Evolutionary conservation across 2,329 filamentous ascomycete species (phyloP).

Genomic region (Graphilbum sp.): DNA sequence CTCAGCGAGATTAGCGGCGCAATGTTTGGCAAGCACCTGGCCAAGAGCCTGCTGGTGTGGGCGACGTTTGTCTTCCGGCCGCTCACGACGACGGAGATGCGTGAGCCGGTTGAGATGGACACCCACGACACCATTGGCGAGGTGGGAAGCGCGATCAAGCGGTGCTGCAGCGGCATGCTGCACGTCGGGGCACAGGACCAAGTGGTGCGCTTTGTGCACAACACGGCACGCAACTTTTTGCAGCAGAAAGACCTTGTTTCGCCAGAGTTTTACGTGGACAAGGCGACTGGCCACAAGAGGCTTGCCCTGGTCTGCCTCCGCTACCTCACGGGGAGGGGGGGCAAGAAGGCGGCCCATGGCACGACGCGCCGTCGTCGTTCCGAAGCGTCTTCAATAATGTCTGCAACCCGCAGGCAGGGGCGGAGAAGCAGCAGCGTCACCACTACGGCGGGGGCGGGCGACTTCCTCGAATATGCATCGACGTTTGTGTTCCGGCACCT

Average conservation of each 20-base stretch:
- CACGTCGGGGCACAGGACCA: conserved; percentile 12
- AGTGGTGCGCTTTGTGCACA: conserved; percentile 14
- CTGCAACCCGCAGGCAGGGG: no score
- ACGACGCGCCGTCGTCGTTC: no score
- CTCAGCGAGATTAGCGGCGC: conserved; percentile 11
- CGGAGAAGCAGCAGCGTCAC: no score
- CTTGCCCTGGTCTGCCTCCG: conserved; percentile 13
- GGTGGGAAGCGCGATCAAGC: conserved; percentile 10
- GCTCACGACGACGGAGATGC: conserved; percentile 11
- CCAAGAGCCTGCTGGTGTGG: conserved; percentile 14
- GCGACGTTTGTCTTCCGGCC: conserved; percentile 13
- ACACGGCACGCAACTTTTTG: conserved; percentile 15
- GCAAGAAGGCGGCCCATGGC: no score
- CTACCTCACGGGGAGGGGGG: conserved; percentile 8
- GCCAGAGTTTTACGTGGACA: conserved; percentile 13
- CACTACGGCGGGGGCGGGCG: no score
- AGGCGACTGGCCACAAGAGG: conserved; percentile 9
- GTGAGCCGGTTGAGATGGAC: conserved; percentile 13
- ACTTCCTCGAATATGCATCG: conserved; percentile 10
- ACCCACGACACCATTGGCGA: conserved; percentile 13
- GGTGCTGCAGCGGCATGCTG: conserved; percentile 14
- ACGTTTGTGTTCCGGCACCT: conserved; percentile 12
- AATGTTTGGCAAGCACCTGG: conserved; percentile 12
- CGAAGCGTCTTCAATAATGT: no score
- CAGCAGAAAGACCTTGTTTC: conserved; percentile 1